Base-by-base conservation (phyloP, 306 rosid species). In the Begonia loranthoides region DNA sequence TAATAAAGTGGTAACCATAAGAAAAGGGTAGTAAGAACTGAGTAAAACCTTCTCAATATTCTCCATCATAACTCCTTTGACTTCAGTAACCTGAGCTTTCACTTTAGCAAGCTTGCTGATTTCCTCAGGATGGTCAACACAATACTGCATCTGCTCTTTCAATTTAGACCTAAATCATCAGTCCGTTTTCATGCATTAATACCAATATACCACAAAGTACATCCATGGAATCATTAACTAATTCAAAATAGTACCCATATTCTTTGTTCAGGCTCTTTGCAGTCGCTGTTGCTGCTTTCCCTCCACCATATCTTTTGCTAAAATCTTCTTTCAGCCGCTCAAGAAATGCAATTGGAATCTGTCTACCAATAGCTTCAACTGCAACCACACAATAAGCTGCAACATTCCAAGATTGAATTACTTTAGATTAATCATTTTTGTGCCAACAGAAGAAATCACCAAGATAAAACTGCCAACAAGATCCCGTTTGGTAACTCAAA, bases 41-140 rank as follows among this genome's bases (percentile, higher is more conserved):
- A 51, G 41, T 48, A 58, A 57, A 54, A 76, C 96, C 94, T 83
- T 87, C 57, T 87, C 96, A 40, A 87, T 87, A 52, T 87, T 87
- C 50, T 80, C 96, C 96, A 87, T 87, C 96, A 87, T 87, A 57
- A 87, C 94, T 68, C 83, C 96, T 66, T 83, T 87, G 21, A 87
- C 96, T 72, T 87, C 96, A 8, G 94, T 58, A 59, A 87, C 96
- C 70, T 83, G 96, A 66, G 94, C 96, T 62, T 87, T 80, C 70
- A 87, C 96, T 76, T 83, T 83, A 50, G 96, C 65, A 66, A 87
- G 71, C 74, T 83, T 83, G 74, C 69, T 74, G 58, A 87, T 74
- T 82, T 87, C 96, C 73, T 83, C 96, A 0, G 94, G 96, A 50
- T 87, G 94, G 61, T 83, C 94, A 51, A 87, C 66, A 54, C 96